These are phyloP conservation scores for Arthrocladium fulminans DNA, from an alignment of 2,329 filamentous ascomycete genomes.

Conservation along the genomic window DNA sequence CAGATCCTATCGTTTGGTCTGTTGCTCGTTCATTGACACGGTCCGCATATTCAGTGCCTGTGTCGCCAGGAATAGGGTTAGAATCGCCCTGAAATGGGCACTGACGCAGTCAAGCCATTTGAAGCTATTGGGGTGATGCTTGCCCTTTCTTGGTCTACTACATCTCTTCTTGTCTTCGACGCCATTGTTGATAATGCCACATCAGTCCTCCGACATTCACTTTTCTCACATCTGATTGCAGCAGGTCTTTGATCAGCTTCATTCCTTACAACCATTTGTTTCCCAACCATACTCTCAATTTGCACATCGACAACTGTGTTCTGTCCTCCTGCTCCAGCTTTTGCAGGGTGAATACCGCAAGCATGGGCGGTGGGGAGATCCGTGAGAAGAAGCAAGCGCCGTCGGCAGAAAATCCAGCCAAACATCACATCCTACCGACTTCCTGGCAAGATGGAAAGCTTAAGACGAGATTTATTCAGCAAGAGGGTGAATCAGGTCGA, in stretches of 20 bases:
- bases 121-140: not conserved
- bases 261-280: not conserved
- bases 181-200: not conserved
- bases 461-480: conserved; percentile 31
- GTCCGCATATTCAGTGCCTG: not conserved
- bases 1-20: not conserved
- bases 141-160: not conserved
- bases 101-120: not conserved
- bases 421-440: conserved; percentile 19
- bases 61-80: not conserved
- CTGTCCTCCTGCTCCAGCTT: not conserved
- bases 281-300: no score
- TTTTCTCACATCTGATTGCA: not conserved
- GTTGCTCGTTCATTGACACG: not conserved
- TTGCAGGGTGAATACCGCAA: not conserved
- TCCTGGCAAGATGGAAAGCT: conserved; percentile 26
- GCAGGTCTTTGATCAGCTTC: no score
- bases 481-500: conserved; percentile 60
- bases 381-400: conserved; percentile 1
- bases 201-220: not conserved
- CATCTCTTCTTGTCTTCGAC: not conserved
- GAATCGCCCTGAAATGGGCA: not conserved
- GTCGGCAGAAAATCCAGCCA: conserved; percentile 11
- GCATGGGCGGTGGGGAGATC: not conserved
- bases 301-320: no score